phyloP scores from a whole-genome alignment of 2,329 filamentous ascomycete species.

The Sclerotinia trifoliorum region DNA sequence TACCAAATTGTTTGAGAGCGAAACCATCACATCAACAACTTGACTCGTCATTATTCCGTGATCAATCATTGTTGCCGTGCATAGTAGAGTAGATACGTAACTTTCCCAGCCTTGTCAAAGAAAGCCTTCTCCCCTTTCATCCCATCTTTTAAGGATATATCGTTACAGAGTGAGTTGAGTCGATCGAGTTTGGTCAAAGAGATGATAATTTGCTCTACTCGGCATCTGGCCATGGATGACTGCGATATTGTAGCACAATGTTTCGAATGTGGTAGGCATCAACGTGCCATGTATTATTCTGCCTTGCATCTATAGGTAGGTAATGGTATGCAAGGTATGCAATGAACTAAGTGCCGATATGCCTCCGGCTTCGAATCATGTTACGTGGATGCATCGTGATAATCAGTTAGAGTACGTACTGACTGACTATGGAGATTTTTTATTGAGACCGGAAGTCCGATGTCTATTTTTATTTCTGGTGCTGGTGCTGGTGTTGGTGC shows the following conservation, averaged over 20 bases:
- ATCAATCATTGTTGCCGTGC: not conserved
- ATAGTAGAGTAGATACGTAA: no score
- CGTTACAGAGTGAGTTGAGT: not conserved
- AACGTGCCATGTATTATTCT: no score
- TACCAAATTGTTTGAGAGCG: not conserved
- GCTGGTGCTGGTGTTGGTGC: no score
- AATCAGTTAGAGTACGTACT: not conserved
- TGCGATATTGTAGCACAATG: not conserved
- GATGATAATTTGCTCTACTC: not conserved
- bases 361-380: not conserved
- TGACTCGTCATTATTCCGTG: not conserved
- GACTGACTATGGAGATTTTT: not conserved
- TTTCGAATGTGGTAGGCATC: conserved; percentile 2
- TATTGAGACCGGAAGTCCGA: conserved; percentile 5
- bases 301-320: not conserved
- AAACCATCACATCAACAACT: not conserved
- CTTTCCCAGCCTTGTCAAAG: conserved; percentile 2
- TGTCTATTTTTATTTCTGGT: not conserved
- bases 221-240: not conserved
- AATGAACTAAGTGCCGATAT: not conserved
- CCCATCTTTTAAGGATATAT: not conserved
- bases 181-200: not conserved
- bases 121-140: not conserved
- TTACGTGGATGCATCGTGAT: not conserved
- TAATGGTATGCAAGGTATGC: no score